Evolutionary conservation across 768 basidiomycete species (phyloP), one percentile per base, ranked within the genome.

Genomic region (Phanerodontia chrysosporium): DNA sequence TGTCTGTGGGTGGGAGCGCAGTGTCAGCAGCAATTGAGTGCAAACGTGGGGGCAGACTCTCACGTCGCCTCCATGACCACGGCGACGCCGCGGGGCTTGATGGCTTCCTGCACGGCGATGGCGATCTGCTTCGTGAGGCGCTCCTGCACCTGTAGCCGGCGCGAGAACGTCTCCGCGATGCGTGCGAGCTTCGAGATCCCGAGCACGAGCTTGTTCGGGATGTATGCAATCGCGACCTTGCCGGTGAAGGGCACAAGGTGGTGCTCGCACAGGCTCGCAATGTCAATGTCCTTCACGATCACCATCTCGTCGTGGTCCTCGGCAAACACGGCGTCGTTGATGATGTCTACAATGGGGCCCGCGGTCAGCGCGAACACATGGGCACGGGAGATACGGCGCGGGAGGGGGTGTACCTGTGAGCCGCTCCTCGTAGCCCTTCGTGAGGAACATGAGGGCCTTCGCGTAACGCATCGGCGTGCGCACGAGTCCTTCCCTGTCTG

Each of bases 271-370:
- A 99, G 77, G 70, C 93, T 96, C 48, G 93, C 97, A 59, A 99
- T 87, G 70, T 97, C 92, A 67, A 99, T 98, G 71, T 99, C 95
- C 60, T 91, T 85, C 57, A 99, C 96, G 59, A 99, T 84, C 44
- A 99, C 97, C 94, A 99, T 96, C 74, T 99, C 97, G 67, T 98
- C 97, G 77, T 99, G 97, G 74, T 99, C 94, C 73, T 99, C 97
- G 45, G 93, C 89, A 70, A 99, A 99, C 39, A 99, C 85, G 58
- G 97, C 97, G 79, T 96, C 92, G 75, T 98, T 98, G 63, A 98
- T 97, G 67, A 98, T 95, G 72, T 99, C 97, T 94, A 70, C 9
- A 55, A 49, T 51, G 35, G n/a, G n/a, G 35, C 25, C 13, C 14
- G 30, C 49, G 24, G 45, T 35, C 28, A 22, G 14, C 22, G 27